These are phyloP conservation scores for Mucor irregularis DNA, from an alignment of 371 early-diverging fungal species.

Conservation along the genomic window DNA sequence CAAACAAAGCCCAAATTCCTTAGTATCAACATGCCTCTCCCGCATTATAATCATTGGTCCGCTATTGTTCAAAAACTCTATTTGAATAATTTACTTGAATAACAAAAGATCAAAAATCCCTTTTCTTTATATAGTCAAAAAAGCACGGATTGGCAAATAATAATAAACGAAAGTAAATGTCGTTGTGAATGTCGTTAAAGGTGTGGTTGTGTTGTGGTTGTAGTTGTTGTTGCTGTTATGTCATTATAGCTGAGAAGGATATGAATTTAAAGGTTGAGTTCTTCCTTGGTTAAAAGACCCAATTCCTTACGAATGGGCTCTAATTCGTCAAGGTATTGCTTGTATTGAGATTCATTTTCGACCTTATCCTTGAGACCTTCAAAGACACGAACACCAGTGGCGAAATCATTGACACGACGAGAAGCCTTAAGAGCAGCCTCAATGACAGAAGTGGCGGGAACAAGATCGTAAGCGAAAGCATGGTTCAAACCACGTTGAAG, in stretches of 20 bases:
- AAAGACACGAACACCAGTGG: slow-evolving; percentile 90
- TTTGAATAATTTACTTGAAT: too few relatives aligned
- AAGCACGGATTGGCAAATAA: too few relatives aligned
- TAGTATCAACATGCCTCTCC: too few relatives aligned
- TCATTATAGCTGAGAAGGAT: background rate
- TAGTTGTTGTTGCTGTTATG: background rate
- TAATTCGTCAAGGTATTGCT: slow-evolving; percentile 83
- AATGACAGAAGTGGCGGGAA: slow-evolving; percentile 85
- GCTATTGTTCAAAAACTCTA: too few relatives aligned
- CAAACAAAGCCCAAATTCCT: too few relatives aligned
- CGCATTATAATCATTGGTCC: too few relatives aligned
- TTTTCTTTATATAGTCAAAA: too few relatives aligned
- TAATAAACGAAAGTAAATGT: too few relatives aligned
- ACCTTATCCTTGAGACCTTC: slow-evolving; percentile 92
- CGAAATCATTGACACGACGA: slow-evolving; percentile 88
- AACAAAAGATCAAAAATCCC: too few relatives aligned
- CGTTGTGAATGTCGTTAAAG: too few relatives aligned
- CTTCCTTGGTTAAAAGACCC: slow-evolving; percentile 84
- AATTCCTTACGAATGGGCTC: slow-evolving; percentile 83
- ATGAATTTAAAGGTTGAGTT: slow-evolving; percentile 62
- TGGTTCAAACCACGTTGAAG: slow-evolving; percentile 96
- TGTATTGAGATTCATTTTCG: slow-evolving; percentile 79
- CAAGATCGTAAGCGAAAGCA: slow-evolving; percentile 93
- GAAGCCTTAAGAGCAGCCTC: slow-evolving; percentile 86
- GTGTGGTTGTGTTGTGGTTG: too few relatives aligned